phyloP scores from a whole-genome alignment of 352 stramenopile genomes.

The Phytophthora colocasiae region DNA sequence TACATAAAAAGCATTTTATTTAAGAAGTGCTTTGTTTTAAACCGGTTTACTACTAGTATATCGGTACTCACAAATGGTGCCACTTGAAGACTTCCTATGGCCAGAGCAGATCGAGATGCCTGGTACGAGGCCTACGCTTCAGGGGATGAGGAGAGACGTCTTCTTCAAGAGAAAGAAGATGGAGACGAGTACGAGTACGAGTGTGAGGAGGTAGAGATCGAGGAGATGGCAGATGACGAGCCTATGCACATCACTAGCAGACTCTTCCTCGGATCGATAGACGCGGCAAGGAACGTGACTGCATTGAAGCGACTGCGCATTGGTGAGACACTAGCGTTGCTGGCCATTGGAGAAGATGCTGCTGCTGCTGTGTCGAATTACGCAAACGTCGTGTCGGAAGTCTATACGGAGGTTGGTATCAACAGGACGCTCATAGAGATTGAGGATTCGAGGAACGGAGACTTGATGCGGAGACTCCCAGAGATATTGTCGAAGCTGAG shows the following conservation, averaged over 20 bases:
- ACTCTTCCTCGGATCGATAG: slow-evolving; percentile 73
- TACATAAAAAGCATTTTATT: too few relatives aligned
- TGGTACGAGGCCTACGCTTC: slow-evolving; percentile 28
- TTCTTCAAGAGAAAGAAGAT: slow-evolving; percentile 12
- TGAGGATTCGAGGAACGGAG: slow-evolving; percentile 63
- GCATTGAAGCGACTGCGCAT: slow-evolving; percentile 51
- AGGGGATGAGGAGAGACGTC: slow-evolving; percentile 9
- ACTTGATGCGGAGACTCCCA: slow-evolving; percentile 54
- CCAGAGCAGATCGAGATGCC: slow-evolving; percentile 13
- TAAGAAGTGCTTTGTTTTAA: too few relatives aligned
- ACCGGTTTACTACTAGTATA: too few relatives aligned
- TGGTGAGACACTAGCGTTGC: slow-evolving; percentile 49
- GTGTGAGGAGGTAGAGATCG: slow-evolving; percentile 55
- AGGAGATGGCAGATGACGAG: slow-evolving; percentile 65
- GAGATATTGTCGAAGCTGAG: slow-evolving; percentile 46
- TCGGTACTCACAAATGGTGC: neutral
- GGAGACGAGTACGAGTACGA: slow-evolving; percentile 37
- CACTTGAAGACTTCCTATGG: slow-evolving; percentile 14
- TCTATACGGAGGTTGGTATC: slow-evolving; percentile 14
- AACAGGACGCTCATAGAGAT: slow-evolving; percentile 43
- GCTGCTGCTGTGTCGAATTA: slow-evolving; percentile 16
- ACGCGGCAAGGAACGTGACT: slow-evolving; percentile 58
- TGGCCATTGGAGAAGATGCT: slow-evolving; percentile 39
- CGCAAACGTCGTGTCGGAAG: neutral
- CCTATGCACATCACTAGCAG: slow-evolving; percentile 57